Base-by-base conservation (phyloP, 75 land plant species). In the Picea sitchensis region DNA sequence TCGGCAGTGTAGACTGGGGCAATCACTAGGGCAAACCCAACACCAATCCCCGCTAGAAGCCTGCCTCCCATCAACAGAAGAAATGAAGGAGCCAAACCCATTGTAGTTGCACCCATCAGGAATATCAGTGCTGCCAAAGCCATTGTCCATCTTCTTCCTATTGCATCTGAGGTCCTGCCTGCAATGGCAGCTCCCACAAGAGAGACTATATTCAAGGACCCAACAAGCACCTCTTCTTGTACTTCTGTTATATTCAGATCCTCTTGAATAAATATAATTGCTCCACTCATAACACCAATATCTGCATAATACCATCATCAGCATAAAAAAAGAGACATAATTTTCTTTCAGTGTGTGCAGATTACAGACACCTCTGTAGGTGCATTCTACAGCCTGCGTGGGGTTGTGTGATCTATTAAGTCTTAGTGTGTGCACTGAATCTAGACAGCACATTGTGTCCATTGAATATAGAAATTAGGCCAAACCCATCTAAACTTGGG, bases 131-230 rank as follows among this genome's bases (percentile, higher is more conserved):
- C 88, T 38, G 98, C 94, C 54, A 91, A 75, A 18, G 81, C 91
- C 90, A 93, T 93, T 38, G 98, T 93, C 94, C 91, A 88, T 84
- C 91, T 91, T 73, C 98, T 79, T 7, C 98, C 98, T 18, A 95
- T 88, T 17, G 88, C 88, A 80, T 93, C 94, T 18, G 96, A 87
- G 5, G 93, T 83, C 78, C 85, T 84, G 15, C 98, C 98, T n/a
- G 91, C 91, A 26, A 78, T 86, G 31, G 86, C 81, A 74, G 92
- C 93, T 2, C 98, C 98, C 3, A 95, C 31, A 34, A 94, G 88
- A 14, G 98, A 93, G 0, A 95, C 80, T 36, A 94, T 54, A 78
- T 90, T 95, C 82, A 95, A 82, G 38, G 83, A 84, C 14, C 98
- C 98, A 60, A 95, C 87, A 23, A 95, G 88, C 5, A 94, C 58